These are phyloP conservation scores for Cardamine chenopodiifolia DNA, from an alignment of 345 rosid genomes.

Conservation along the genomic window DNA sequence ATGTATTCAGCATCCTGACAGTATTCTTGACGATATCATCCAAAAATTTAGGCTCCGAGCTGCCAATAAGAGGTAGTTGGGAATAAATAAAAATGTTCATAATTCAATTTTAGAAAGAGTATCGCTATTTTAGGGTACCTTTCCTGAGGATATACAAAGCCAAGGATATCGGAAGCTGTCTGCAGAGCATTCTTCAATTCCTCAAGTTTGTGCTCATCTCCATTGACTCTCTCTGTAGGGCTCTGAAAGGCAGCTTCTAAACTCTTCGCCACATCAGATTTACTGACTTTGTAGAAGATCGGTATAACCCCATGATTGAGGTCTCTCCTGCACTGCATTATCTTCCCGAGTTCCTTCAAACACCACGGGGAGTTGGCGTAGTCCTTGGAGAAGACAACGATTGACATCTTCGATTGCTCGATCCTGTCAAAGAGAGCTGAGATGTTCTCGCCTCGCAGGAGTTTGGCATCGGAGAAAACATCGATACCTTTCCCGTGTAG, in stretches of 20 bases:
- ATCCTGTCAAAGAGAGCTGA: constrained; percentile 26
- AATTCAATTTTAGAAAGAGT: too few relatives aligned
- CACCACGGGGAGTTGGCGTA: constrained; percentile 44
- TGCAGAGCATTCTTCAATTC: constrained; percentile 34
- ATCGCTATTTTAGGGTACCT: too few relatives aligned
- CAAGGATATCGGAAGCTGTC: constrained; percentile 24
- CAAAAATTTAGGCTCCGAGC: constrained; percentile 25
- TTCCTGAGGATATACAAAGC: constrained; percentile 24
- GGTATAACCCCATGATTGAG: constrained; percentile 32
- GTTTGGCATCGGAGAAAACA: constrained; percentile 30
- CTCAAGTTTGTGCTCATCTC: background rate
- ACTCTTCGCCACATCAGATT: constrained; percentile 33
- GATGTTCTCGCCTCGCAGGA: constrained; percentile 21
- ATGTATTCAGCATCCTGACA: constrained; percentile 27
- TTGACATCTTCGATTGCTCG: constrained; percentile 34
- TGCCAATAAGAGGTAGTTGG: too few relatives aligned
- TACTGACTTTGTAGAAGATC: constrained; percentile 37
- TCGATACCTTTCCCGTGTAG: constrained; percentile 16
- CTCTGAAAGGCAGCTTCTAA: constrained; percentile 22
- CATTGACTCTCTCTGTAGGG: constrained; percentile 16
- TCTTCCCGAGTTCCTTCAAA: constrained; percentile 43
- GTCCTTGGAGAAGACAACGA: constrained; percentile 38
- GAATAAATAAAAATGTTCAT: too few relatives aligned
- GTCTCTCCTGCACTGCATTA: constrained; percentile 20
- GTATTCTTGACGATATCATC: constrained; percentile 5